Conservation (phyloP, 2,329 filamentous ascomycete species). For the Gyromitra esculenta region DNA sequence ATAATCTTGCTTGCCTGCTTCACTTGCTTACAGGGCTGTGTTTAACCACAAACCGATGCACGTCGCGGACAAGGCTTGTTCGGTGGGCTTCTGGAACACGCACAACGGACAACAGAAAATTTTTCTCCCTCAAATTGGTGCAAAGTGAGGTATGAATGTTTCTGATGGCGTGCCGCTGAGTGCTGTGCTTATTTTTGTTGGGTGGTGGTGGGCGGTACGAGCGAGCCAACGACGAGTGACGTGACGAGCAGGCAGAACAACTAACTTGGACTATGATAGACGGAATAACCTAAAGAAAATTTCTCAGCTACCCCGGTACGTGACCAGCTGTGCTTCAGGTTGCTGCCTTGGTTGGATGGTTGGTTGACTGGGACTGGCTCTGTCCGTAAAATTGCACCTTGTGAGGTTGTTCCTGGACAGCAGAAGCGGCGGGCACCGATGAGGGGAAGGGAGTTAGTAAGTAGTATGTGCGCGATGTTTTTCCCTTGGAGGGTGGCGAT, state of each 20-base stretch:
- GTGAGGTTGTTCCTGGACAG: constrained; percentile 25
- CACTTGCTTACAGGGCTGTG: constrained; percentile 33
- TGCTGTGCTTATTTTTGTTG: constrained; percentile 27
- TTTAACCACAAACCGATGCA: constrained; percentile 31
- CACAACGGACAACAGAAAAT: constrained; percentile 6
- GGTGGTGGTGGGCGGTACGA: constrained; percentile 23
- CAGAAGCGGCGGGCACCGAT: constrained; percentile 17
- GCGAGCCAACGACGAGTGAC: constrained; percentile 30
- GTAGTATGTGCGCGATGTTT: background rate
- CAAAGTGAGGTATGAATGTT: constrained; percentile 12
- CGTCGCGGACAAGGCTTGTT: constrained; percentile 42
- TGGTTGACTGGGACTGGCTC: constrained; percentile 17
- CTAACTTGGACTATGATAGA: constrained; percentile 25
- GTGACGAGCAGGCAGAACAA: constrained; percentile 29
- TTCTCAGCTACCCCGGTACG: constrained; percentile 30
- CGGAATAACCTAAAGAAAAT: constrained; percentile 8
- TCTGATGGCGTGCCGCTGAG: constrained; percentile 13
- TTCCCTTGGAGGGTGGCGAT: constrained; percentile 33
- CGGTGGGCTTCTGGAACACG: constrained; percentile 42
- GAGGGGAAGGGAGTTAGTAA: constrained; percentile 5
- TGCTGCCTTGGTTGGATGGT: constrained; percentile 30
- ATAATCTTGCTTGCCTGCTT: constrained; percentile 25
- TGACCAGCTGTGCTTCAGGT: constrained; percentile 23
- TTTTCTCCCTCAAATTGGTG: constrained; percentile 37
- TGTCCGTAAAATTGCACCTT: constrained; percentile 25